Conservation (phyloP, 352 stramenopile genomes). For the Phytophthora melonis region DNA sequence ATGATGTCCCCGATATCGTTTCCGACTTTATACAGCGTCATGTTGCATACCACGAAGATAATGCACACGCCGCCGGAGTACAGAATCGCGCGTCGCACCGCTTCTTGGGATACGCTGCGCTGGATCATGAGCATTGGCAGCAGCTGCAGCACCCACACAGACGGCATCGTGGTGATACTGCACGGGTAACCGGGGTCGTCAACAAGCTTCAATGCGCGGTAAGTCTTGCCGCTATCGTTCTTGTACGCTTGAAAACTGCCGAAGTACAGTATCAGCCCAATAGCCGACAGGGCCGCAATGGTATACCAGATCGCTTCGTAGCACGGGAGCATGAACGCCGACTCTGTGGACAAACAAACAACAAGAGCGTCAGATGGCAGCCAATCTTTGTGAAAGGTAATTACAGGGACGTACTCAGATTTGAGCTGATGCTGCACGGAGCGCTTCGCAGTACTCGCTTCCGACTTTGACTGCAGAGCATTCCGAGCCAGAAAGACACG, state of each 20-base stretch:
- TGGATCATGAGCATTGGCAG: slow-evolving; percentile 90
- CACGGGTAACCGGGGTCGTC: slow-evolving; percentile 61
- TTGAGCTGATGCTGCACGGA: slow-evolving; percentile 67
- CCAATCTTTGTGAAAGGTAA: neutral
- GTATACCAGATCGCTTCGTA: slow-evolving; percentile 90
- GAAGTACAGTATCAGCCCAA: slow-evolving; percentile 61
- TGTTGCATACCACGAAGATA: slow-evolving; percentile 65
- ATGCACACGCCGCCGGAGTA: slow-evolving; percentile 71
- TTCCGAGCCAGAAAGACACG: slow-evolving; percentile 71
- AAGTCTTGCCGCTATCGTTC: slow-evolving; percentile 29
- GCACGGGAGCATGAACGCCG: slow-evolving; percentile 89
- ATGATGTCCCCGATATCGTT: slow-evolving; percentile 58
- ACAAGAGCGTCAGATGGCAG: neutral
- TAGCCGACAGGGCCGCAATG: slow-evolving; percentile 62
- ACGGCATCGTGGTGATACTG: slow-evolving; percentile 62
- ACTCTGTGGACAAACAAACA: slow-evolving; percentile 47
- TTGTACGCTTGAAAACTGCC: slow-evolving; percentile 58
- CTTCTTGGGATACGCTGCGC: slow-evolving; percentile 80
- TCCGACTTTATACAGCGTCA: slow-evolving; percentile 67
- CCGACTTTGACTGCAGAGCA: slow-evolving; percentile 82
- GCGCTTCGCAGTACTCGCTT: slow-evolving; percentile 75
- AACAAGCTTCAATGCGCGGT: slow-evolving; percentile 19
- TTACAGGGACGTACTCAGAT: slow-evolving; percentile 65
- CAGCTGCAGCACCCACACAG: slow-evolving; percentile 80
- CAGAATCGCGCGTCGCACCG: slow-evolving; percentile 72